phyloP scores from a whole-genome alignment of 345 rosid species.

The Isatis tinctoria region DNA sequence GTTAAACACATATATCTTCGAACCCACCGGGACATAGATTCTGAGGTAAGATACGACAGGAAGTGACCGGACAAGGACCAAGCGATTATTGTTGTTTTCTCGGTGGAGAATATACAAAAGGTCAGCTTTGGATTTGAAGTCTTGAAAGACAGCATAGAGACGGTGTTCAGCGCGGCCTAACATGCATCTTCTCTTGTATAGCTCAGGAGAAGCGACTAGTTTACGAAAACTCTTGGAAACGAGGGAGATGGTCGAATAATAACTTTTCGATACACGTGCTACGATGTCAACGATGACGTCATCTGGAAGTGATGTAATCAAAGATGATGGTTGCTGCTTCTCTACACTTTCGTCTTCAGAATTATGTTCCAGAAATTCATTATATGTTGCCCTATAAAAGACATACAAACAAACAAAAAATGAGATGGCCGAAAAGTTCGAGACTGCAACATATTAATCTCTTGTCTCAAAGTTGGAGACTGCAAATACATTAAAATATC shows the following conservation, averaged over 20 bases:
- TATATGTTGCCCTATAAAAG: no score
- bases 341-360: no score
- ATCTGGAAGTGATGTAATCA: not conserved
- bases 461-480: no score
- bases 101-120: not conserved
- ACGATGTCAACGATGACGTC: not conserved
- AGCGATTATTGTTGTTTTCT: not conserved
- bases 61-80: no score
- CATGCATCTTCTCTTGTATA: not conserved
- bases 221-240: not conserved
- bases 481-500: no score
- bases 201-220: not conserved
- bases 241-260: not conserved
- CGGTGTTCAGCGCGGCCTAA: not conserved
- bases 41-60: no score
- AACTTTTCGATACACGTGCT: not conserved
- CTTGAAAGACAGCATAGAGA: not conserved
- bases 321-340: no score
- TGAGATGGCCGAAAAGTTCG: no score
- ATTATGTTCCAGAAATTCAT: no score
- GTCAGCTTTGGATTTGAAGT: fast-evolving
- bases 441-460: no score
- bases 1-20: not conserved
- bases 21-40: not conserved
- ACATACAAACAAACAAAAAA: no score